These are phyloP conservation scores for Ophiocordyceps camponoti-rufipedis DNA, from an alignment of 2,329 filamentous ascomycete species.

Conservation along the genomic window DNA sequence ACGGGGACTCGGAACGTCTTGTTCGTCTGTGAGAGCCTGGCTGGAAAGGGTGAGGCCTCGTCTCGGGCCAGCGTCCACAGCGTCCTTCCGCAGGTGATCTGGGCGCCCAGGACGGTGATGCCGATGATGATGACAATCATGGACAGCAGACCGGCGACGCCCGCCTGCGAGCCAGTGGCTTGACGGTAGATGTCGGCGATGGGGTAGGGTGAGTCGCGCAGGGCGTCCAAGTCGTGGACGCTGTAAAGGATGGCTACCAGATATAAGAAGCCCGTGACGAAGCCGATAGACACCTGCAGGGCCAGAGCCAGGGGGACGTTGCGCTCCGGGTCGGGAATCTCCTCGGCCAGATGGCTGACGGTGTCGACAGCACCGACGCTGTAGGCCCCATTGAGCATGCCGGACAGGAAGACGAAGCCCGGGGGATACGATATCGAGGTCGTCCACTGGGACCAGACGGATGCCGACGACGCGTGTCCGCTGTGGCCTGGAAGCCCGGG, in stretches of 20 bases:
- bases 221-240: not conserved
- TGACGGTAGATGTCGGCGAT: not conserved
- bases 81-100: not conserved
- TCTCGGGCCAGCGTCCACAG: not conserved
- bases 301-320: not conserved
- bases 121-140: not conserved
- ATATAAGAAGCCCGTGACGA: not conserved
- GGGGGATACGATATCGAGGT: not conserved
- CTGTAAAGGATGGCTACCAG: not conserved
- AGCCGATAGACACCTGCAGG: not conserved
- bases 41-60: not conserved
- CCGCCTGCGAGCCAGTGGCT: not conserved
- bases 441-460: not conserved
- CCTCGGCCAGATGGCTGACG: not conserved
- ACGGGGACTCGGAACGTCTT: not conserved
- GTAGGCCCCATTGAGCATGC: not conserved
- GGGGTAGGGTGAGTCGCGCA: not conserved
- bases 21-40: not conserved
- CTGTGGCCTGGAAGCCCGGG: not conserved
- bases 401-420: not conserved
- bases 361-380: not conserved
- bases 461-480: not conserved
- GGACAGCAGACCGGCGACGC: not conserved
- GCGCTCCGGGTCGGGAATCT: not conserved
- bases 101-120: not conserved